Percentiles rank a stretch among this genome's conserved stretches.
Conservation (phyloP, 75 land plant species). For the Selaginella moellendorffii region DNA sequence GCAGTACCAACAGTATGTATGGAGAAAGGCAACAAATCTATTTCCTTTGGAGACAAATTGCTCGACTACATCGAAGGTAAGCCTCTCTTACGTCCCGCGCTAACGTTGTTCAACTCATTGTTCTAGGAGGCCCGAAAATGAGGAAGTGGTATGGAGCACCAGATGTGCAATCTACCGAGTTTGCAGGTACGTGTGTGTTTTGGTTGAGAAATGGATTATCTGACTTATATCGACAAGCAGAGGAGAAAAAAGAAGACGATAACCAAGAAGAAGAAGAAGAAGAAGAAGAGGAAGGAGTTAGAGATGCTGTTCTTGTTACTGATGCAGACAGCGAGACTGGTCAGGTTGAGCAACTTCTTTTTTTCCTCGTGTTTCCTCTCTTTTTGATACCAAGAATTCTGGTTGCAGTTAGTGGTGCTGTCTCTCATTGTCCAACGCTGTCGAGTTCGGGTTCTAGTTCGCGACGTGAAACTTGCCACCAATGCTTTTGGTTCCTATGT, state of each 20-base stretch:
- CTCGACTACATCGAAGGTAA: conserved; percentile 94
- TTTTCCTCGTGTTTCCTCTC: too few relatives aligned
- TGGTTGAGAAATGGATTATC: too few relatives aligned
- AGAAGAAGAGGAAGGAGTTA: conserved; percentile 18
- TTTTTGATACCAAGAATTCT: too few relatives aligned
- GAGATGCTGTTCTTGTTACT: conserved; percentile 84
- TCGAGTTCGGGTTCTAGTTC: conserved; percentile 74
- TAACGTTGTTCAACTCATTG: too few relatives aligned
- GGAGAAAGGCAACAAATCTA: background rate
- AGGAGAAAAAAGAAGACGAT: too few relatives aligned
- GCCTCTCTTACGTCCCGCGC: background rate
- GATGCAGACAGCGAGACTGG: conserved; percentile 96
- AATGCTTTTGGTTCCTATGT: conserved; percentile 91
- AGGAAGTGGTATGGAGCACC: conserved; percentile 99
- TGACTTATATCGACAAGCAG: too few relatives aligned
- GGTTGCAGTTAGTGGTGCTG: conserved; percentile 63
- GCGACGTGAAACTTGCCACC: conserved; percentile 54
- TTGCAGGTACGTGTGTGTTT: background rate
- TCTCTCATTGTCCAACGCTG: conserved; percentile 66
- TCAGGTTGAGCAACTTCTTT: conserved; percentile 31
- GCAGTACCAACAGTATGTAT: too few relatives aligned
- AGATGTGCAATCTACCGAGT: conserved; percentile 19
- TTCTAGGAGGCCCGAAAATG: conserved; percentile 86
- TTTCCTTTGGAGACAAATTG: conserved; percentile 39
- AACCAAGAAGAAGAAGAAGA: too few relatives aligned